These are phyloP conservation scores for Lachancea sp. DNA, from an alignment of 805 yeast species.

Conservation along the genomic window DNA sequence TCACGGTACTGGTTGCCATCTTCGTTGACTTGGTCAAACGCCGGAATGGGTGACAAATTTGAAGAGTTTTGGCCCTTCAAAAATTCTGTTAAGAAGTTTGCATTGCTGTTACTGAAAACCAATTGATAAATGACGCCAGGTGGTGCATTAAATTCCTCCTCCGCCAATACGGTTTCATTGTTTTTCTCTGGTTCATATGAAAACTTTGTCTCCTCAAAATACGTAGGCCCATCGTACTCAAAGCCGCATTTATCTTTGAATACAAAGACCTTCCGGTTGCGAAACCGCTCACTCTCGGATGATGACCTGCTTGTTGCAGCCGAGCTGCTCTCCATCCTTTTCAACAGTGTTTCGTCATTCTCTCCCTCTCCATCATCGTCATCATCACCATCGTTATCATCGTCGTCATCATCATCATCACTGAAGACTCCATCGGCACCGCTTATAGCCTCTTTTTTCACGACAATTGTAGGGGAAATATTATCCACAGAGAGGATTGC, in stretches of 20 bases:
- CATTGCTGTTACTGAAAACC: constrained; percentile 57
- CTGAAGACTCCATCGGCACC: constrained; percentile 7
- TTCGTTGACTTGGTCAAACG: constrained; percentile 31
- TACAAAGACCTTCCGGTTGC: constrained; percentile 24
- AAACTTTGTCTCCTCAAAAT: constrained; percentile 52
- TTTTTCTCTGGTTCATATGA: constrained; percentile 39
- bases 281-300: constrained; percentile 11
- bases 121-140: constrained; percentile 67
- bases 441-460: neutral
- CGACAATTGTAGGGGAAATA: constrained; percentile 13
- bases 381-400: neutral
- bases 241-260: constrained; percentile 38
- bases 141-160: constrained; percentile 57
- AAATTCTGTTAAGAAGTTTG: constrained; percentile 38
- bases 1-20: constrained; percentile 42
- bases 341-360: constrained; percentile 13
- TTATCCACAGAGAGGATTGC: constrained; percentile 44
- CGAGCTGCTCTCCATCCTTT: constrained; percentile 21
- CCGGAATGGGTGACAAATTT: constrained; percentile 33
- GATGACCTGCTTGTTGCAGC: constrained; percentile 21
- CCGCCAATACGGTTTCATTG: constrained; percentile 48
- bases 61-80: constrained; percentile 35
- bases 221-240: constrained; percentile 55
- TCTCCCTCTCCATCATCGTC: constrained; percentile 16
- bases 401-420: neutral